Percentiles rank a stretch among this genome's conserved stretches.
Conservation (phyloP, 768 basidiomycete species). For the Roridomyces roridus region DNA sequence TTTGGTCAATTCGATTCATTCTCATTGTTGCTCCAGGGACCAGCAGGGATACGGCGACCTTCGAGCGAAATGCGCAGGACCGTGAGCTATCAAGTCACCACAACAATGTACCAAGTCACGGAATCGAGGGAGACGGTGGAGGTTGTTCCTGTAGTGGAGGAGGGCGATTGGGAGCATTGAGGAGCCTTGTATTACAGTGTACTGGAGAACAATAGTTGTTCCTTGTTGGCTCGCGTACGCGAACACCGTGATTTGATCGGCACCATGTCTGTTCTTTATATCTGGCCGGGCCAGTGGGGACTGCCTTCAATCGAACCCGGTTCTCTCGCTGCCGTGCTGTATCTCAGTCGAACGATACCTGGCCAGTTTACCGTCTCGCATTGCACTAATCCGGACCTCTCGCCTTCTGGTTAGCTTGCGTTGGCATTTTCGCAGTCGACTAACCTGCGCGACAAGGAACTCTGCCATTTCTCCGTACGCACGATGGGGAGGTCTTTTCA, state of each 20-base stretch:
- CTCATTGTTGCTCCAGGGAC: conserved; percentile 18
- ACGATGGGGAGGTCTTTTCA: conserved; percentile 57
- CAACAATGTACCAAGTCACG: conserved; percentile 25
- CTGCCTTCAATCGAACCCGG: conserved; percentile 71
- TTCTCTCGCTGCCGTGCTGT: conserved; percentile 69
- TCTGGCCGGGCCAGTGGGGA: conserved; percentile 75
- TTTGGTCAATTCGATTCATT: neutral
- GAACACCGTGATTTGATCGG: too few species aligned
- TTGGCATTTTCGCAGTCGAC: neutral
- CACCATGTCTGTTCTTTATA: conserved; percentile 47
- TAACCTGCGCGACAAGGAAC: conserved; percentile 59
- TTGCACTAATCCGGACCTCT: conserved; percentile 72
- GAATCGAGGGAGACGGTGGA: neutral
- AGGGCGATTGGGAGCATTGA: neutral
- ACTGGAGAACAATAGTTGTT: neutral
- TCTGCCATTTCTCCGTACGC: conserved; percentile 67
- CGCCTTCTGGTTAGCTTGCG: conserved; percentile 65
- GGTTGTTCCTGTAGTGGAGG: conserved; percentile 7
- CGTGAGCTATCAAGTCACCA: conserved; percentile 31
- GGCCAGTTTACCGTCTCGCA: conserved; percentile 68
- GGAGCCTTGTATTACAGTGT: too few species aligned
- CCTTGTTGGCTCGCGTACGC: too few species aligned
- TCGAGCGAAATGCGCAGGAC: conserved; percentile 32
- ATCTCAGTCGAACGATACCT: conserved; percentile 72
- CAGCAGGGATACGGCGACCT: conserved; percentile 22